phyloP scores from a whole-genome alignment of 225 moss, liverwort and hornwort genomes.

The Rhytidiadelphus loreus region DNA sequence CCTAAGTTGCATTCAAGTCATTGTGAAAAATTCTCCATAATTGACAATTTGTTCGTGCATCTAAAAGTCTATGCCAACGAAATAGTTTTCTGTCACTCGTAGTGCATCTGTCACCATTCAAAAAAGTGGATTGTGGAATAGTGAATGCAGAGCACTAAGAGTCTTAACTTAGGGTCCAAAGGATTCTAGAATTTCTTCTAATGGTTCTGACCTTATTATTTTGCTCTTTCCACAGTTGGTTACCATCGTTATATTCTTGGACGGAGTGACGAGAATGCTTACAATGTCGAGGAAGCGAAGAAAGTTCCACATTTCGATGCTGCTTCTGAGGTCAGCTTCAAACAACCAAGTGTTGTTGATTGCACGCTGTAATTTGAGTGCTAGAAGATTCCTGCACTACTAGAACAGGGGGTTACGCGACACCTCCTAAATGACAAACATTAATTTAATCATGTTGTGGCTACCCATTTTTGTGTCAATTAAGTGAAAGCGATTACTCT shows the following conservation, averaged over 20 bases:
- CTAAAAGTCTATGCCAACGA: neutral
- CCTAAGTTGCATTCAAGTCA: neutral
- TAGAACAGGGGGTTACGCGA: neutral
- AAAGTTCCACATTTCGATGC: slow-evolving; percentile 47
- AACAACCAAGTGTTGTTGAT: neutral
- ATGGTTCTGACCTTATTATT: neutral
- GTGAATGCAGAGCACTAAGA: neutral
- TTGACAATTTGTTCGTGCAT: neutral
- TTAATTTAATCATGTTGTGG: neutral
- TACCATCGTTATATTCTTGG: slow-evolving; percentile 45
- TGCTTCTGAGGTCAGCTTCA: slow-evolving; percentile 38
- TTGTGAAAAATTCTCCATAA: neutral
- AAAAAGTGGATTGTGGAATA: neutral
- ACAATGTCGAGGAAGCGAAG: neutral
- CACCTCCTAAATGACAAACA: neutral
- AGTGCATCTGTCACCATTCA: neutral
- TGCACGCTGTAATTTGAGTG: neutral
- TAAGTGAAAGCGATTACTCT: neutral
- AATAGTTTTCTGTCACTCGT: neutral
- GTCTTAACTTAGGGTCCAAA: neutral
- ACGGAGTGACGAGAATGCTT: neutral
- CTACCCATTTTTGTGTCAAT: too few relatives aligned
- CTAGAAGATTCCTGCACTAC: neutral
- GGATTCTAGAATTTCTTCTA: neutral
- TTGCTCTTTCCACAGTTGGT: slow-evolving; percentile 30